Base-by-base conservation (phyloP, 805 yeast genomes). In the Metschnikowia baotianmanensis region DNA sequence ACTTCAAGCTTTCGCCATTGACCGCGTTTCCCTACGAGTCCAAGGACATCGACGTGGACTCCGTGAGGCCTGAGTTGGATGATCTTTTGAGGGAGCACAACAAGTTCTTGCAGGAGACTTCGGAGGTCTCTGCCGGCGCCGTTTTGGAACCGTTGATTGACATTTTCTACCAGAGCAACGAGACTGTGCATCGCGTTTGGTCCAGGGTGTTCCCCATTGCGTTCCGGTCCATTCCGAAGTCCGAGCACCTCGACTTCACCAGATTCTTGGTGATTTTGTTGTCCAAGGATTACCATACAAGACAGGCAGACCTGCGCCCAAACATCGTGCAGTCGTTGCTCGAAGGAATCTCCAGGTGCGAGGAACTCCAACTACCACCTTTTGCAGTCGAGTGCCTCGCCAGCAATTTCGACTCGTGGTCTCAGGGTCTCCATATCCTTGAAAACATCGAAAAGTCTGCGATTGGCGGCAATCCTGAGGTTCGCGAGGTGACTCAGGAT, bases 361-460 rank as follows among this genome's bases (percentile, higher is more conserved):
- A 81, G 8, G 79, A 72, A 8, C 59, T 88, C 8, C 95, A 86
- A 47, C 65, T 95, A 15, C 99, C 99, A 3, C 98, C 99, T 2
- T 96, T 91, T 61, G 72, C 95, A 30, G 81, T 90, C 25, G 93
- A 90, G 58, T 89, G 88, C 51, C 67, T 93, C 24, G 96, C 96
- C 5, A 73, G 81, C 40, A 84, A 90, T 42, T 93, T 84, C 60
- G 82, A 87, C 58, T 83, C 95, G 1, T 91, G 98, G 96, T 83
- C 88, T 52, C 84, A 87, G 36, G 86, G 96, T 6, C 79, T 95
- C 30, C 79, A 83, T 39, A 76, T 88, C n/a, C 64, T 93, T 42
- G 99, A 93, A 53, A 78, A 80, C 20, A 79, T 86, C 29, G 80
- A 74, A 35, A 55, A 54, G 16, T 65, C 61, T 17, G 82, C 88